phyloP scores from a whole-genome alignment of 768 basidiomycete genomes.

The Suillus tomentosus region DNA sequence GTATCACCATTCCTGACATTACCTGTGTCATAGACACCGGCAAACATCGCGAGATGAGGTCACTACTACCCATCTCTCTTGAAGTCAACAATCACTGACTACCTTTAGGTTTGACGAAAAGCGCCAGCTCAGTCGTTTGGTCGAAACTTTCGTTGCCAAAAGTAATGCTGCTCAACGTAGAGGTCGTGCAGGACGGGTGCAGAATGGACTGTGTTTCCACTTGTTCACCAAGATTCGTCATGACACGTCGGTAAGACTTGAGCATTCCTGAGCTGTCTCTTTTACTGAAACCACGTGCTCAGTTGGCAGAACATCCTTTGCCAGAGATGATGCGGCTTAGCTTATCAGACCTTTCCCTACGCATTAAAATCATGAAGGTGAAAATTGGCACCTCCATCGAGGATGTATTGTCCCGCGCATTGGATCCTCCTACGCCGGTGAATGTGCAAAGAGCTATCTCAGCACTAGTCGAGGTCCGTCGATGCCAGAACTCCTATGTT shows the following conservation, averaged over 20 bases:
- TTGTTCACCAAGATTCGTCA: slow-evolving; percentile 88
- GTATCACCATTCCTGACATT: slow-evolving; percentile 97
- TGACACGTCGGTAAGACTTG: slow-evolving; percentile 63
- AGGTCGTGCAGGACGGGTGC: slow-evolving; percentile 91
- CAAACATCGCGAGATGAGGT: slow-evolving; percentile 94
- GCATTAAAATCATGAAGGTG: slow-evolving; percentile 93
- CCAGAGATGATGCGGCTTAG: slow-evolving; percentile 96
- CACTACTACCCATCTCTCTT: slow-evolving; percentile 12
- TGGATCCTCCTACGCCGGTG: slow-evolving; percentile 84
- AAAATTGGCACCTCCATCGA: slow-evolving; percentile 85
- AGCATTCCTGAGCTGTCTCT: background rate
- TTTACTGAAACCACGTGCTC: slow-evolving; percentile 12
- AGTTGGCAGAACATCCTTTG: slow-evolving; percentile 89
- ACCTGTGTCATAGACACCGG: slow-evolving; percentile 96
- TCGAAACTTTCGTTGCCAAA: slow-evolving; percentile 89
- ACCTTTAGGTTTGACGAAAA: slow-evolving; percentile 87
- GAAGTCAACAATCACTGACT: slow-evolving; percentile 10
- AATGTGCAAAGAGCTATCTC: slow-evolving; percentile 92
- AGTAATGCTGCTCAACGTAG: slow-evolving; percentile 90
- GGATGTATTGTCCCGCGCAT: slow-evolving; percentile 81
- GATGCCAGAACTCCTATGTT: background rate
- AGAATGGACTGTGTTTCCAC: slow-evolving; percentile 89
- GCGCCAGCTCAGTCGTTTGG: slow-evolving; percentile 87
- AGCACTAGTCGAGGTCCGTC: slow-evolving; percentile 80
- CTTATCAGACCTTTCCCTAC: slow-evolving; percentile 85